Evolutionary conservation across 2,329 filamentous ascomycete genomes (phyloP).

Genomic region (Coccinonectria pachysandricola): DNA sequence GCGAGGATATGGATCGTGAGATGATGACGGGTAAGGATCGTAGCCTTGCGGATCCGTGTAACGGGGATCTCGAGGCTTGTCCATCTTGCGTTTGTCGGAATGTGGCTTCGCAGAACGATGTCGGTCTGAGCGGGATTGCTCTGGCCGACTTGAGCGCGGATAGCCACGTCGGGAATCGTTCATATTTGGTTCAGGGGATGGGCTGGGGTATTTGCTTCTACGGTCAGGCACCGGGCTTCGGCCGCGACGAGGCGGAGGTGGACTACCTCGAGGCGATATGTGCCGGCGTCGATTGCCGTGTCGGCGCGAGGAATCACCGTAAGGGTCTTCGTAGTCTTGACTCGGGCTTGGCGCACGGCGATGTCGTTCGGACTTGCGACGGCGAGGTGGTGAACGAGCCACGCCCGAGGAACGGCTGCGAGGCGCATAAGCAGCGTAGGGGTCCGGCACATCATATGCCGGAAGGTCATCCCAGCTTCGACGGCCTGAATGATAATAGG

Average conservation of each 20-base stretch:
- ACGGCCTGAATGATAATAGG: too few relatives aligned
- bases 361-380: slow-evolving; percentile 13
- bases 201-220: slow-evolving; percentile 7
- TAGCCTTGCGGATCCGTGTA: slow-evolving; percentile 5
- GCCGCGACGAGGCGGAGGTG: too few relatives aligned
- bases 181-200: slow-evolving; percentile 9
- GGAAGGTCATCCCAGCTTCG: too few relatives aligned
- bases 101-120: too few relatives aligned
- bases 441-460: slow-evolving; percentile 2
- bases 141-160: slow-evolving; percentile 9
- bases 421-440: slow-evolving; percentile 11
- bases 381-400: slow-evolving; percentile 9
- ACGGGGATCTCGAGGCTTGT: slow-evolving; percentile 7
- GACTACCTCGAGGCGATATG: too few relatives aligned
- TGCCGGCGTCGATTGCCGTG: slow-evolving; percentile 4
- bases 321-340: slow-evolving; percentile 12
- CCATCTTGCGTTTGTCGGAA: too few relatives aligned
- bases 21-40: slow-evolving; percentile 6
- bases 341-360: slow-evolving; percentile 11
- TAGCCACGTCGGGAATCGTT: slow-evolving; percentile 12
- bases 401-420: slow-evolving; percentile 5
- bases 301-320: slow-evolving; percentile 3
- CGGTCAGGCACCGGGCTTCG: slow-evolving; percentile 12
- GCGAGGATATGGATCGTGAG: slow-evolving; percentile 4
- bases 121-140: slow-evolving; percentile 2